Percentiles rank a stretch among this genome's conserved stretches.
Evolutionary conservation across 1,284 basidiomycete genomes (phyloP).

Genomic region (Peniophora sp.): DNA sequence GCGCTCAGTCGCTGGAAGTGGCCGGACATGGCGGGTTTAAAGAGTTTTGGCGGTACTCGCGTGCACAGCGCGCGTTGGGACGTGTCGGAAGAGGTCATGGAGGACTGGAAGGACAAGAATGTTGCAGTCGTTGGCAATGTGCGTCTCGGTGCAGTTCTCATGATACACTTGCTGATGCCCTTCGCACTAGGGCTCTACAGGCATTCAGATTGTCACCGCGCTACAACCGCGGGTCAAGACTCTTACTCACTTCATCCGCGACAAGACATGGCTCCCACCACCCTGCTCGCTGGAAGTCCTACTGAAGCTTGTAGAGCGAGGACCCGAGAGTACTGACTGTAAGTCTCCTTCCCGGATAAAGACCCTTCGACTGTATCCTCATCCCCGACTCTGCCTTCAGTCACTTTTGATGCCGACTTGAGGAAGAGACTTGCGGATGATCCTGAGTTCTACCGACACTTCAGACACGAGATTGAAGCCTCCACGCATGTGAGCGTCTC

Average conservation of each 20-base stretch:
- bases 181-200: conserved; percentile 38
- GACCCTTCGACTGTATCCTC: neutral
- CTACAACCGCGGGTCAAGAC: conserved; percentile 39
- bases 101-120: conserved; percentile 37
- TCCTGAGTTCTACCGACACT: neutral
- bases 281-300: conserved; percentile 33
- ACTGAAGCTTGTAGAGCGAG: conserved; percentile 22
- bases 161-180: neutral
- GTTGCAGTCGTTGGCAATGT: conserved; percentile 49
- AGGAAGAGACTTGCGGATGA: conserved; percentile 4
- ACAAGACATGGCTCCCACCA: conserved; percentile 44
- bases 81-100: conserved; percentile 33
- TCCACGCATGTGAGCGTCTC: neutral
- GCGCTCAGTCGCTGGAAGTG: conserved; percentile 42
- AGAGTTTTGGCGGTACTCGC: conserved; percentile 36
- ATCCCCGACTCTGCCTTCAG: neutral
- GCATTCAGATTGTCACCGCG: conserved; percentile 47
- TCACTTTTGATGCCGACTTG: neutral
- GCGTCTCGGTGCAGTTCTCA: conserved; percentile 9
- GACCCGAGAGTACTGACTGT: conserved; percentile 16
- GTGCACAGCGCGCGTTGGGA: conserved; percentile 47
- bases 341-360: conserved; percentile 23
- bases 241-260: conserved; percentile 43
- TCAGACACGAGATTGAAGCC: conserved; percentile 1
- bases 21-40: conserved; percentile 45